Percentiles rank a stretch among this genome's conserved stretches.
Evolutionary conservation across 1,284 basidiomycete species (phyloP).

Genomic region (Trametes sp.): DNA sequence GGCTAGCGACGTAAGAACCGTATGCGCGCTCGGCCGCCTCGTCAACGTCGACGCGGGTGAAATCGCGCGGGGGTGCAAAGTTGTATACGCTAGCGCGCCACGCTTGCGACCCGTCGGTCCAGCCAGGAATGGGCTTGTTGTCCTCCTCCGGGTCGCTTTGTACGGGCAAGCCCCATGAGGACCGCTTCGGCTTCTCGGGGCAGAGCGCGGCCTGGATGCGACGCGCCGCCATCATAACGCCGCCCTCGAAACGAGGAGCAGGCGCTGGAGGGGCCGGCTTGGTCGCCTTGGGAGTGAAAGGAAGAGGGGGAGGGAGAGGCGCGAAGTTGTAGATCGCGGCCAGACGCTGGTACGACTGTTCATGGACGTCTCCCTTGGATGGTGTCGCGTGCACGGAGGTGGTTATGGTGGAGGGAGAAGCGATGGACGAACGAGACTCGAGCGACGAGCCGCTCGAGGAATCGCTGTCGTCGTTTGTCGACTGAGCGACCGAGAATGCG

Average conservation of each 20-base stretch:
- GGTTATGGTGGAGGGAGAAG: slow-evolving; percentile 40
- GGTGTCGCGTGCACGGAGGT: slow-evolving; percentile 39
- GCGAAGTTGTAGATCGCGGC: slow-evolving; percentile 62
- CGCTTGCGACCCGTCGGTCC: slow-evolving; percentile 70
- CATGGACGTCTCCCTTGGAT: slow-evolving; percentile 38
- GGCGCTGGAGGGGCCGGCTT: slow-evolving; percentile 40
- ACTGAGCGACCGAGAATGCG: slow-evolving; percentile 43
- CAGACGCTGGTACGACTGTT: slow-evolving; percentile 54
- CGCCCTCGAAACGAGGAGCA: slow-evolving; percentile 50
- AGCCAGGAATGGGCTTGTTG: slow-evolving; percentile 62
- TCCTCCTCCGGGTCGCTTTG: slow-evolving; percentile 32
- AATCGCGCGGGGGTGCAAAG: slow-evolving; percentile 45
- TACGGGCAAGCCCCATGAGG: slow-evolving; percentile 32
- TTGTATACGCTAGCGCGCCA: slow-evolving; percentile 70
- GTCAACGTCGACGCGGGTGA: slow-evolving; percentile 35
- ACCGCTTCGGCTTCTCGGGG: slow-evolving; percentile 46
- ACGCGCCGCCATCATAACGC: slow-evolving; percentile 73
- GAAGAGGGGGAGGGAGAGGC: slow-evolving; percentile 59
- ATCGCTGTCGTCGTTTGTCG: slow-evolving; percentile 49
- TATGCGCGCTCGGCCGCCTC: slow-evolving; percentile 45
- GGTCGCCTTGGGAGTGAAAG: slow-evolving; percentile 43
- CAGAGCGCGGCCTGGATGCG: slow-evolving; percentile 60
- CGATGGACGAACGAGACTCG: slow-evolving; percentile 45
- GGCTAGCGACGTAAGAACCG: slow-evolving; percentile 55
- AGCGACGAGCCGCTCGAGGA: slow-evolving; percentile 48